Evolutionary conservation across 768 basidiomycete genomes (phyloP), one percentile per base, ranked within the genome.

Genomic region (Auricularia sp.): DNA sequence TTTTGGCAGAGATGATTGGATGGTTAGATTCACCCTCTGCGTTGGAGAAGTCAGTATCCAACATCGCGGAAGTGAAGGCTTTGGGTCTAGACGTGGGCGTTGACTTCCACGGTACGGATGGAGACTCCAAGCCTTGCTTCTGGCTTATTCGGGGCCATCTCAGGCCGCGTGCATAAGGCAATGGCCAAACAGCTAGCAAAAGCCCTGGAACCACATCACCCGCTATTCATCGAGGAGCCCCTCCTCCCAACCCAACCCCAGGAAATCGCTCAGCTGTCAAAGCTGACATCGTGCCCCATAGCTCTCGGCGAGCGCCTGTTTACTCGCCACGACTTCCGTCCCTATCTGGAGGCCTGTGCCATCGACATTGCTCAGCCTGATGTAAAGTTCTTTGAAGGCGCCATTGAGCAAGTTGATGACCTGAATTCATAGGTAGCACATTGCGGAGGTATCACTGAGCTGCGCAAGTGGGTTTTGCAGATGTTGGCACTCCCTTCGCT

Each of bases 361-460:
- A 81, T 89, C 66, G 86, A 88, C 69, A 85, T 88, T 66, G 83
- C 83, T 0, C 88, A 89, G 71, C 87, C 87, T 16, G 87, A 88
- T 70, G 83, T 86, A 63, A 64, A 78, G 13, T 29, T 39, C 61
- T 35, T 11, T 16, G 58, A 29, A 59, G 58, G 18, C 6, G 14
- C 24, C 24, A 8, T 44, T 29, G 29, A 29, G 34, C 29, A 29
- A 29, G 56, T 62, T 21, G 36, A 21, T n/a, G 14, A 39, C 37
- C 61, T 39, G 61, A 35, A 39, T 29, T n/a, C 29, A 14, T 64
- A 85, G 83, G 80, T 83, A 21, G 77, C 82, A 1, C 84, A 85
- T 67, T 84, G 83, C 44, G 83, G 85, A 33, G 83, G 85, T 3
- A 87, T 88, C 70, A 77, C 76, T 47, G 85, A 87, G 71, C 73